These are phyloP conservation scores for Boletus sensibilis DNA, from an alignment of 768 basidiomycete species.

Conservation along the genomic window DNA sequence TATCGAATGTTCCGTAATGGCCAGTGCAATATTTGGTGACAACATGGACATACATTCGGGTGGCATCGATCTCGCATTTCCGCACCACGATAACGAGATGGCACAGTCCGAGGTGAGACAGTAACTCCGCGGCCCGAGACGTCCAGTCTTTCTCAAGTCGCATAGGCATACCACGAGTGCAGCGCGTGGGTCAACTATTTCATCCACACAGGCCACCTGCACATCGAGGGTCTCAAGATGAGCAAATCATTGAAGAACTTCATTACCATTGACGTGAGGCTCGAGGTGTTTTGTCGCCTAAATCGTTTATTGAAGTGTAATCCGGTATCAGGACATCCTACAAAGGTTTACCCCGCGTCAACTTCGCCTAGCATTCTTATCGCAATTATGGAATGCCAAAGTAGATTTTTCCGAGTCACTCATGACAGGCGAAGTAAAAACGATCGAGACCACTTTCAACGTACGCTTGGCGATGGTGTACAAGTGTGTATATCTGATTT, in stretches of 20 bases:
- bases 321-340: slow-evolving; percentile 69
- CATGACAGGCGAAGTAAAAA: slow-evolving; percentile 87
- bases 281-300: background rate
- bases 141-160: slow-evolving; percentile 9
- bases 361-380: slow-evolving; percentile 86
- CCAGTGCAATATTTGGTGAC: slow-evolving; percentile 59
- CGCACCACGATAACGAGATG: slow-evolving; percentile 98
- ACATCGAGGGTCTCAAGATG: slow-evolving; percentile 99
- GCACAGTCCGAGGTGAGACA: slow-evolving; percentile 86
- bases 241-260: slow-evolving; percentile 99
- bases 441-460: slow-evolving; percentile 80
- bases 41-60: slow-evolving; percentile 98
- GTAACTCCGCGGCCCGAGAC: slow-evolving; percentile 3
- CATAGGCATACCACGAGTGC: slow-evolving; percentile 90
- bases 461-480: slow-evolving; percentile 44
- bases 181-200: slow-evolving; percentile 98
- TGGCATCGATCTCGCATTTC: slow-evolving; percentile 96
- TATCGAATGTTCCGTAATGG: slow-evolving; percentile 99
- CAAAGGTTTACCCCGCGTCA: slow-evolving; percentile 82
- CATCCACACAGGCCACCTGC: slow-evolving; percentile 95
- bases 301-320: slow-evolving; percentile 2
- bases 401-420: slow-evolving; percentile 91
- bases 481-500: slow-evolving; percentile 1
- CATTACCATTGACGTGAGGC: slow-evolving; percentile 87
- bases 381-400: slow-evolving; percentile 88